Conservation (phyloP, 257 asterid species). For the Penstemon eatonii region DNA sequence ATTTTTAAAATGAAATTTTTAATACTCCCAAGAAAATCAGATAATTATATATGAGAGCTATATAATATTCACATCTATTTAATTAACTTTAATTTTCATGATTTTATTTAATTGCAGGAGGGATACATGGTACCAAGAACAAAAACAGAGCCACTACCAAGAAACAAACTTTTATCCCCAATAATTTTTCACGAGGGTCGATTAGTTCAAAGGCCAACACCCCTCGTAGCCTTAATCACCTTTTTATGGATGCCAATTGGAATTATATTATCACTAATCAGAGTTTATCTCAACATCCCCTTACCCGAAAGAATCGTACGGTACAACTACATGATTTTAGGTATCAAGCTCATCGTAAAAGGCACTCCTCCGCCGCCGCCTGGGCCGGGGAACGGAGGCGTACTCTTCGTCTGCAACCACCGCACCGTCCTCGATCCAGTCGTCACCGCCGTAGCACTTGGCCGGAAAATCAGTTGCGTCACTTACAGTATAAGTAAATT, state of each 20-base stretch:
- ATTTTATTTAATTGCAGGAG: conserved; percentile 47
- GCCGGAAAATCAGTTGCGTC: conserved; percentile 84
- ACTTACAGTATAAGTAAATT: conserved; percentile 82
- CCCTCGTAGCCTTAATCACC: conserved; percentile 57
- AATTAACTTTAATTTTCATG: not conserved
- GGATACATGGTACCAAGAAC: conserved; percentile 71
- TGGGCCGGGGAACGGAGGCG: conserved; percentile 53
- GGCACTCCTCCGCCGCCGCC: conserved; percentile 94
- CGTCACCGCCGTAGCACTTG: conserved; percentile 75
- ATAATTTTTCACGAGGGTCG: conserved; percentile 93
- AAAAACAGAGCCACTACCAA: conserved; percentile 50
- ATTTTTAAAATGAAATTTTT: no score
- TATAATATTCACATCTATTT: no score
- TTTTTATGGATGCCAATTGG: conserved; percentile 85
- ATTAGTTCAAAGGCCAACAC: conserved; percentile 79
- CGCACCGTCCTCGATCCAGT: conserved; percentile 84
- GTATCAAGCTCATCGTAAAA: conserved; percentile 68
- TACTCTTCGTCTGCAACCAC: conserved; percentile 86
- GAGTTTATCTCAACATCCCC: conserved; percentile 67
- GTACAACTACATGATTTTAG: conserved; percentile 58
- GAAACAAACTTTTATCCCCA: conserved; percentile 65
- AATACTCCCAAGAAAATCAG: no score
- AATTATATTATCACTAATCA: conserved; percentile 48
- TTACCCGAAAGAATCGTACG: conserved; percentile 64
- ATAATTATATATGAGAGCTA: no score